Base-by-base conservation (phyloP, 768 basidiomycete species). In the Tephrocybe sp. region DNA sequence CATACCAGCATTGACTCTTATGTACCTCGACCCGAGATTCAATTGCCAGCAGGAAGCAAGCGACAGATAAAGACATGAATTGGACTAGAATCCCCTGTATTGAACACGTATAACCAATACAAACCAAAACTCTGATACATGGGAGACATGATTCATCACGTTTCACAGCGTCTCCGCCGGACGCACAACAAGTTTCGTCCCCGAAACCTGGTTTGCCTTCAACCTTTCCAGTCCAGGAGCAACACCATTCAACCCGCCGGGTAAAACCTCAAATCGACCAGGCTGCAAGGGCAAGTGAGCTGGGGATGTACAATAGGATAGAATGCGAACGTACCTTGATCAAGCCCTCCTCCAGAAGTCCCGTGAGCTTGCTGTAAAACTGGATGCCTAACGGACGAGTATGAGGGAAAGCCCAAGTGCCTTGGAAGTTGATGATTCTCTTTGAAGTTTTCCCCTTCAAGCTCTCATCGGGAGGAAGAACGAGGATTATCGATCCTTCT, bases 231-330 rank as follows among this genome's bases (percentile, higher is more conserved):
- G 56, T 16, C 70, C 78, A n/a, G 62, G 57, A 18, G 60, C 57
- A 43, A 79, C 68, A 10, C 71, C 78, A 21, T 58, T 64, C 44
- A 80, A 61, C 15, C 78, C 78, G n/a, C 65, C 64, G 0, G 71
- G 65, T n/a, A 80, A 40, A 18, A 69, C 55, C 47, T 76, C 74
- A 5, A 72, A 62, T 24, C 57, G 58, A 57, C 76, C 74, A 7
- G 78, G 76, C 77, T 79, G 29, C 18, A 12, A 25, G 13, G 25
- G 4, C 3, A 1, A 30, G 63, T 33, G 23, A 54, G 51, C 4
- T 45, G 34, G 37, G 1, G 60, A 31, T 9, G 49, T 36, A 3
- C 46, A 33, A 43, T 58, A 56, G 22, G 47, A 54, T 10, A 50
- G 24, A 4, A 46, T 29, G 12, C 43, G 47, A 29, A 48, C 50